phyloP scores from a whole-genome alignment of 371 early-diverging fungal genomes.

The Actinomortierella wolfii region DNA sequence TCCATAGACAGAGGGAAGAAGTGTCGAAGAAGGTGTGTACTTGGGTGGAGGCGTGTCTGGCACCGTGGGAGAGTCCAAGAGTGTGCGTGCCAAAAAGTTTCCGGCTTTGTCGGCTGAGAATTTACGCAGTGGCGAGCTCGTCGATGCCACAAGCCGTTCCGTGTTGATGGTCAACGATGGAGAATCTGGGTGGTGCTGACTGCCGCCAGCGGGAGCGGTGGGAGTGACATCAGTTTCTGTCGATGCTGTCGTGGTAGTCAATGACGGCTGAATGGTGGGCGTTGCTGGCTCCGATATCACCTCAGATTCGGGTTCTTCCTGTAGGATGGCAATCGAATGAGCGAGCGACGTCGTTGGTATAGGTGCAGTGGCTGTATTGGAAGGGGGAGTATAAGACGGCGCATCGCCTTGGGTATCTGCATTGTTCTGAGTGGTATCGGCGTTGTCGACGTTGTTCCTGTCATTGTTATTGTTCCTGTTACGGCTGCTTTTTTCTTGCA shows the following conservation, averaged over 20 bases:
- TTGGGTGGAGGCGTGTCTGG: slow-evolving; percentile 30
- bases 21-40: slow-evolving; percentile 19
- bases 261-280: slow-evolving; percentile 2
- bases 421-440: neutral
- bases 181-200: neutral
- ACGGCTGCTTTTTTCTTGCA: neutral
- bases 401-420: too few species aligned
- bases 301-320: neutral
- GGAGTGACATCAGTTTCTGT: neutral
- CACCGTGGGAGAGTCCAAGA: slow-evolving; percentile 13
- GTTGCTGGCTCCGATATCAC: neutral
- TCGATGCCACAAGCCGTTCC: neutral
- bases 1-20: too few species aligned
- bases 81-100: too few species aligned
- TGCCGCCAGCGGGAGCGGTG: slow-evolving; percentile 1
- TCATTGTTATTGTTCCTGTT: neutral
- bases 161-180: slow-evolving; percentile 23
- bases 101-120: slow-evolving; percentile 22
- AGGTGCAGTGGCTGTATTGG: neutral
- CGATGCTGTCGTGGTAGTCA: slow-evolving; percentile 6
- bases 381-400: neutral
- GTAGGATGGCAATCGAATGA: neutral
- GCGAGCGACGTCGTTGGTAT: neutral
- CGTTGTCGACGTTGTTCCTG: neutral
- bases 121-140: slow-evolving; percentile 9